Evolutionary conservation across 371 early-diverging fungal species (phyloP), one percentile per base, ranked within the genome.

Genomic region (Dinochytrium kinnereticum): DNA sequence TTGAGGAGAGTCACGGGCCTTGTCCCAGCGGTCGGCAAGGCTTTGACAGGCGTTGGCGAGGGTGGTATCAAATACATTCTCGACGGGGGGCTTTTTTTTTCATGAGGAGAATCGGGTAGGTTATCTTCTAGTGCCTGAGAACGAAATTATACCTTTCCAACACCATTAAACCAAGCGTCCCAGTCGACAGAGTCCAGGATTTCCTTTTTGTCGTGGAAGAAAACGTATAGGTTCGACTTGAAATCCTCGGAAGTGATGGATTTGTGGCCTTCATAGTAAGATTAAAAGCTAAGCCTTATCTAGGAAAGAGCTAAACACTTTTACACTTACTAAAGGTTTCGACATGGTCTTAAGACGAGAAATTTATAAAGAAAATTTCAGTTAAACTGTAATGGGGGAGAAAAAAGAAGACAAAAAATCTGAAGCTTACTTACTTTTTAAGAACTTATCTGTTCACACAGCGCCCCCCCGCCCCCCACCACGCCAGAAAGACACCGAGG

Each of bases 31-130:
- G 67, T 90, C 82, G 49, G 95, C 96, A 34, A 98, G 90, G 39
- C 89, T 85, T 74, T 91, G 84, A 82, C 96, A 95, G n/a, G 86
- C 91, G 77, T 89, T 85, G 49, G 94, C 94, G 38, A 96, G 89
- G 21, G 91, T 90, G 50, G 90, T 85, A 78, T 96, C 96, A 78
- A 94, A 98, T 50, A 92, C 76, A 81, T 94, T 94, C 50, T 88
- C 84, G 36, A 94, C 94, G 24, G 93, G 94, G 49, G 98, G 98
- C 92, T 87, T n/a, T n/a, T n/a, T n/a, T n/a, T n/a, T n/a, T n/a
- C n/a, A n/a, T n/a, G n/a, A n/a, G n/a, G n/a, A n/a, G n/a, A n/a
- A n/a, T n/a, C n/a, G n/a, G n/a, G n/a, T n/a, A n/a, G n/a, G n/a
- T n/a, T n/a, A n/a, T n/a, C n/a, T n/a, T n/a, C n/a, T n/a, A n/a